A percentile compares a stretch with the other conserved stretches of the same genome.
Evolutionary conservation across 495 filamentous ascomycete genomes (phyloP).

Genomic region (Penicillium diatomitis): DNA sequence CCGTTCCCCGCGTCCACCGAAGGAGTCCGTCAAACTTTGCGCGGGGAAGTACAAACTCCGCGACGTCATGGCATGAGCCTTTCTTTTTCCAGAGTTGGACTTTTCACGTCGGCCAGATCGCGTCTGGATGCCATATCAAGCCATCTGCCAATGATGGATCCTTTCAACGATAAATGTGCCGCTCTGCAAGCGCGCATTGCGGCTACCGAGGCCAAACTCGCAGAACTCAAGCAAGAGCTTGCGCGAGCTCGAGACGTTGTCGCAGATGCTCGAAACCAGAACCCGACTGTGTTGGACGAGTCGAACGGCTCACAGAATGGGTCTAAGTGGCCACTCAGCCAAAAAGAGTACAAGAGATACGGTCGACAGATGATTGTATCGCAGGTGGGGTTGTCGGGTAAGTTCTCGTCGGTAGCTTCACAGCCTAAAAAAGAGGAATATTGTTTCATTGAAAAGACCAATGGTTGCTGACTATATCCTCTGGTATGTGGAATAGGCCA

Average conservation of each 20-base stretch:
- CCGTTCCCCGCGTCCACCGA: no score
- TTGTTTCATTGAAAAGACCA: not conserved
- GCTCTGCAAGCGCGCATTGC: constrained; percentile 33
- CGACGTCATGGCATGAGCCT: not conserved
- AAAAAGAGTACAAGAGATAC: constrained; percentile 74
- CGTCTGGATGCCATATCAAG: not conserved
- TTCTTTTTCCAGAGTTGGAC: not conserved
- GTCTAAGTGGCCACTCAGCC: constrained; percentile 51
- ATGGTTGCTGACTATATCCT: not conserved
- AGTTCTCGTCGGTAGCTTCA: not conserved
- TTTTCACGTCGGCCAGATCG: not conserved
- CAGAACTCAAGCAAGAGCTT: constrained; percentile 29
- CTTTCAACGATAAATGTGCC: constrained; percentile 25
- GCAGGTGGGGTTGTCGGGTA: constrained; percentile 70
- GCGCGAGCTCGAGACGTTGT: constrained; percentile 24
- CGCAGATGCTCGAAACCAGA: constrained; percentile 3
- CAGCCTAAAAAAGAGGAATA: not conserved
- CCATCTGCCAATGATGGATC: constrained; percentile 4
- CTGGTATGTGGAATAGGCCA: constrained; percentile 49
- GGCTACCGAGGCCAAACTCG: constrained; percentile 30
- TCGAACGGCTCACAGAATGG: not conserved
- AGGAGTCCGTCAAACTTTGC: not conserved
- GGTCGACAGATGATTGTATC: constrained; percentile 89
- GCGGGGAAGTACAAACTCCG: not conserved
- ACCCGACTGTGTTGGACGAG: constrained; percentile 1